Base-by-base conservation (phyloP, 331 rosid species). In the Pyracantha coccinea region DNA sequence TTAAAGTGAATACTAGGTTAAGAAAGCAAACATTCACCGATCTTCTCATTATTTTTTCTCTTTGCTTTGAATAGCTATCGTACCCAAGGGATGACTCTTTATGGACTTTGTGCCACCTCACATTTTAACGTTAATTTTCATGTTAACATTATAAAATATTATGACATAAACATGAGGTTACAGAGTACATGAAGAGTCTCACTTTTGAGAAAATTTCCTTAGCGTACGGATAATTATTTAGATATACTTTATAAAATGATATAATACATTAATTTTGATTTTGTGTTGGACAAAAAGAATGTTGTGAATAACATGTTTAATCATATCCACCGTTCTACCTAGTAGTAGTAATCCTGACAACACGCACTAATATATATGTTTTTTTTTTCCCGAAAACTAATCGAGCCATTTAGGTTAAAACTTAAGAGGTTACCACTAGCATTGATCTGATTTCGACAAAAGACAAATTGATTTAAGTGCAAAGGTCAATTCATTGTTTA, bases 401-500 rank as follows among this genome's bases (percentile, higher is more conserved):
- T 41, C 33, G 54, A 47, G 33, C 64, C 50, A 63, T 19, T 21
- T 23, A 31, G 71, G 64, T 44, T 74, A 62, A 44, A n/a, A 9
- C 44, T 38, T 38, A 27, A 41, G 45, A 24, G 28, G 25, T 29
- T 70, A 53, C 23, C 29, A 61, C 50, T 16, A 41, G 8, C 38
- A 21, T 28, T 27, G 29, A 57, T 57, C 61, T 3, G 74, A 20
- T 76, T 41, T 25, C 44, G 24, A 76, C 33, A 68, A 69, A 69
- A 45, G 62, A 61, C 23, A 77, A 69, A 60, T 28, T 52, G 44
- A 61, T 50, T 25, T 20, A 62, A n/a, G 53, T 69, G 41, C 50
- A 63, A 45, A 55, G 77, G 67, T 54, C 38, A 77, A 21, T 72
- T 32, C 12, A 32, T 71, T 54, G 50, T 71, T 6, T 54, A 54